Base-by-base conservation (phyloP, 2,329 filamentous ascomycete genomes). In the Aspergillus carbonarius region DNA sequence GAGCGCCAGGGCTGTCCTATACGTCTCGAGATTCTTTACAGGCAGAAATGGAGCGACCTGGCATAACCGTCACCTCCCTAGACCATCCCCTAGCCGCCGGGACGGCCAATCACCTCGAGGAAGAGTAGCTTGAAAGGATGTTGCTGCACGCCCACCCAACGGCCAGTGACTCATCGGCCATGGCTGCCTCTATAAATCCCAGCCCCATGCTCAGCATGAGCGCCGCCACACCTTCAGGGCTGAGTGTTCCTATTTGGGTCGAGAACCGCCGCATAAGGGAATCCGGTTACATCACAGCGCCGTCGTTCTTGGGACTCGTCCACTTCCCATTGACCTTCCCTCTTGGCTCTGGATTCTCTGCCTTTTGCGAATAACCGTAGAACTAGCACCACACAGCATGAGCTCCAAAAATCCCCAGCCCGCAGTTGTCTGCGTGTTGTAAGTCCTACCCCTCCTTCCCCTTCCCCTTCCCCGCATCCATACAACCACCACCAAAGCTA, bases 371-470 rank as follows among this genome's bases (percentile, higher is more conserved):
- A 15, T 10, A 23, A 7, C 18, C 5, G 39, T 42, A 42, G 39
- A 10, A 42, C 13, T 32, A 10, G 3, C 30, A 32, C 20, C 5
- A 30, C 20, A 3, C n/a, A 32, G 18, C 44, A 48, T 48, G 44
- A 32, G 44, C 25, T 30, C 9, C 56, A 54, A 51, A 52, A 17
- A 49, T 17, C n/a, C 32, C 48, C 25, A 61, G n/a, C 81, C 79
- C 54, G 80, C 89, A 60, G 91, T 91, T 64, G 89, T 97, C 73
- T 96, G 92, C 75, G 93, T 98, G 66, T 98, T 96, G 85, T 88
- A 80, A 72, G 81, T 30, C 30, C 30, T 52, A 20, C 5, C 30
- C 20, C 17, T 46, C 52, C 17, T n/a, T 35, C 17, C 42, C 13
- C 34, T 15, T n/a, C 42, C 53, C 44, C 56, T 42, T 23, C 48